phyloP scores from a whole-genome alignment of 805 yeast species.

The Ogataea methanolica region DNA sequence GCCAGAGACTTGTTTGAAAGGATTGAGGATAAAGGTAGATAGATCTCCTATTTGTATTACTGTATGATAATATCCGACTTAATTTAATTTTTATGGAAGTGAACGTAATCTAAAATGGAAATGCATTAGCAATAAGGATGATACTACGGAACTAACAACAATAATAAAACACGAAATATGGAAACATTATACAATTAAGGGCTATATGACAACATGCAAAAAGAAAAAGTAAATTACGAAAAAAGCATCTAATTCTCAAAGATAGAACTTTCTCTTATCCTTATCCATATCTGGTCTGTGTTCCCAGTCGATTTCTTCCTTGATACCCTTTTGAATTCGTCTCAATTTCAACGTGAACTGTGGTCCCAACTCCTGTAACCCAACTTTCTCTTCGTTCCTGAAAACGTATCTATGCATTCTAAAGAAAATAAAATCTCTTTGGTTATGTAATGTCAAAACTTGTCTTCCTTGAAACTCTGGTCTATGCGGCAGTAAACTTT shows the following conservation, averaged over 20 bases:
- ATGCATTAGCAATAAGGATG: too few species aligned
- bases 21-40: constrained; percentile 21
- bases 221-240: neutral
- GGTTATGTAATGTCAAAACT: constrained; percentile 92
- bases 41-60: neutral
- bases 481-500: constrained; percentile 83
- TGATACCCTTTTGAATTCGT: constrained; percentile 85
- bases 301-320: constrained; percentile 94
- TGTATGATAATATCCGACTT: too few species aligned
- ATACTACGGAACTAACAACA: too few species aligned
- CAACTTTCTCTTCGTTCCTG: constrained; percentile 86
- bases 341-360: constrained; percentile 88
- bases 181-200: too few species aligned
- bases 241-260: constrained; percentile 34
- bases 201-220: neutral
- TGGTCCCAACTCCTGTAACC: constrained; percentile 94
- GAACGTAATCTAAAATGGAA: too few species aligned
- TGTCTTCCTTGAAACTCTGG: constrained; percentile 96
- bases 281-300: constrained; percentile 95
- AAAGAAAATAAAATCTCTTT: constrained; percentile 91
- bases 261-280: constrained; percentile 87
- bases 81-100: too few species aligned
- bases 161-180: too few species aligned
- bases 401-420: constrained; percentile 92
- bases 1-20: constrained; percentile 31